Evolutionary conservation across 2,329 filamentous ascomycete genomes (phyloP), one percentile per base, ranked within the genome.

Genomic region (Neofusicoccum laricinum): DNA sequence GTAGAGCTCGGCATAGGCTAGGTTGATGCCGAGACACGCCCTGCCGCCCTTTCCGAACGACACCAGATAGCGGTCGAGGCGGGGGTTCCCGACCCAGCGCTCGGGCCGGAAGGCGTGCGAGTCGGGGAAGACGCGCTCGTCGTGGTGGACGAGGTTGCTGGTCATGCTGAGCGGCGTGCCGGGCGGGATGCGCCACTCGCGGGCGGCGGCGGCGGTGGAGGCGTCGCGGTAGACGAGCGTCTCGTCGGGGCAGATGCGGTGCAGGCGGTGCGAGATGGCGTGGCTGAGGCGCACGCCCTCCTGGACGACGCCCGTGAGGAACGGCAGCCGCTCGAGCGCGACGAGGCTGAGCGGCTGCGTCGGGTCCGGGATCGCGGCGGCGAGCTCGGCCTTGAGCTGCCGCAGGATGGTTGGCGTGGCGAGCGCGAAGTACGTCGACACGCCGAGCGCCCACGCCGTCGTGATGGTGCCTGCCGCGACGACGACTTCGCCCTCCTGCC

Each of bases 401-500:
- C 8, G 12, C 11, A 63, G n/a, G 14, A 53, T 25, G 11, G 6
- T 3, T 3, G 59, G 59, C 19, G 51, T 21, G 7, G 14, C 30
- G 12, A 66, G 64, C 7, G 51, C 14, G 32, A 21, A 55, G 40
- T 36, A 46, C 5, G 38, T 32, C 7, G 49, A 30, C 7, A 34
- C 62, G 11, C 43, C 14, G 10, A 58, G n/a, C 8, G 51, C 43
- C 67, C 71, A 72, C 5, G 71, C 71, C 0, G 72, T 76, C 0
- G 78, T 81, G 43, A 77, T 72, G 8, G 75, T 76, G 2, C 77
- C 68, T 12, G 41, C 59, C 10, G 64, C 66, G 0, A 67, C 68
- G 50, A 64, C 45, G 15, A 53, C 19, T 40, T 64, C 21, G 17
- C 43, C 61, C 14, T 67, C 64, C 41, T 66, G 53, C 53, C 46